phyloP scores from a whole-genome alignment of 148 eudicot species.

The Dysphania ambrosioides region DNA sequence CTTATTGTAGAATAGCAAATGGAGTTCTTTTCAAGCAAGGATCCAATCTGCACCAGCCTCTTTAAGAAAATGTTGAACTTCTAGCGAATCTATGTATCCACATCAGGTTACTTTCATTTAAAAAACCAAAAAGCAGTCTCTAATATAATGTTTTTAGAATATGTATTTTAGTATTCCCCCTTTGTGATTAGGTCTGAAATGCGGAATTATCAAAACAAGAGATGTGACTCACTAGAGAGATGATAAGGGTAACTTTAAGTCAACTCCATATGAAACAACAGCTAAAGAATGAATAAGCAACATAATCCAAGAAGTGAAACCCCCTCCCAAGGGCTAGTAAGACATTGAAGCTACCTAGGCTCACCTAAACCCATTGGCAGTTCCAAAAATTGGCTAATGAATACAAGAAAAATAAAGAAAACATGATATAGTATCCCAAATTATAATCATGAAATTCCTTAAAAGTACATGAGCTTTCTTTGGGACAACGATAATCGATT shows the following conservation, averaged over 20 bases:
- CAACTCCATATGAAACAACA: not conserved
- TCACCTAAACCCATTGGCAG: not conserved
- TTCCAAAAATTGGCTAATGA: not conserved
- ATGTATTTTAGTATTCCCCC: no score
- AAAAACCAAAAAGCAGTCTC: no score
- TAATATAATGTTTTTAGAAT: no score
- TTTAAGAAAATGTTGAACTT: not conserved
- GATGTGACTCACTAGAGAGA: not conserved
- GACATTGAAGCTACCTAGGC: not conserved
- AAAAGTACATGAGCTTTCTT: not conserved
- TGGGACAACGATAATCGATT: not conserved
- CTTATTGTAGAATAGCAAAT: not conserved
- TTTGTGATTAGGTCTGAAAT: not conserved
- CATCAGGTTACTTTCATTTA: not conserved
- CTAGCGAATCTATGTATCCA: not conserved
- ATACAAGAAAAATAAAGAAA: not conserved
- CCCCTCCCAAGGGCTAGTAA: not conserved
- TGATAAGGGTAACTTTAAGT: not conserved
- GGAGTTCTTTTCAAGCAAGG: no score
- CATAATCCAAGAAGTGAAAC: not conserved
- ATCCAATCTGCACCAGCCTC: no score
- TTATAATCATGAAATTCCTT: not conserved
- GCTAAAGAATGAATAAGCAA: not conserved
- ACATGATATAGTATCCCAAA: not conserved
- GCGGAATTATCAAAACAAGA: not conserved